These are phyloP conservation scores for Austroboletus novae-zelandiae DNA, from an alignment of 1,284 basidiomycete genomes.

Conservation along the genomic window DNA sequence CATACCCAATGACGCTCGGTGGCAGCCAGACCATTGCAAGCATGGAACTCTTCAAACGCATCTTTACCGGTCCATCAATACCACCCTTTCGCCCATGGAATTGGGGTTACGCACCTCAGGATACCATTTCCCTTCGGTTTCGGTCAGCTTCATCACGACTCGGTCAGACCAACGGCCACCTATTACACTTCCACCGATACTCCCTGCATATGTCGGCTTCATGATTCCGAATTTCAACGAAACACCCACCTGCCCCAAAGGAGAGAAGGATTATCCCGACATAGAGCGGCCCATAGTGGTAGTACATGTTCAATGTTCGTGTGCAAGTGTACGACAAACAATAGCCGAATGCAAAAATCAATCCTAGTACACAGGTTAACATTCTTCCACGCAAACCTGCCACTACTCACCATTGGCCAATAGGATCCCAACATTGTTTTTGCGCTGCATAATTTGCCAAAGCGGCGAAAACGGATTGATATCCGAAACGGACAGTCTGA, in stretches of 20 bases:
- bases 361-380: conserved; percentile 39
- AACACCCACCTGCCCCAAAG: conserved; percentile 62
- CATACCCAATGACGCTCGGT: conserved; percentile 64
- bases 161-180: conserved; percentile 80
- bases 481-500: conserved; percentile 64
- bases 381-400: not conserved
- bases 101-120: conserved; percentile 57
- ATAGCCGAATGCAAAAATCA: conserved; percentile 76
- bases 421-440: conserved; percentile 68
- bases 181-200: conserved; percentile 64
- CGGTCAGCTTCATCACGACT: conserved; percentile 54
- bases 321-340: conserved; percentile 71
- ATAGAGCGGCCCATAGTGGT: conserved; percentile 67
- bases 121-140: conserved; percentile 58
- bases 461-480: conserved; percentile 72
- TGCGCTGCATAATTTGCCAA: conserved; percentile 51
- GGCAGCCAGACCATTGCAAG: conserved; percentile 56
- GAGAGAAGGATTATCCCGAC: conserved; percentile 76
- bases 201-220: conserved; percentile 41
- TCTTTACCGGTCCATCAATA: conserved; percentile 40
- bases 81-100: not conserved
- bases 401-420: conserved; percentile 62
- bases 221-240: not conserved
- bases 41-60: conserved; percentile 68
- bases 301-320: conserved; percentile 61